A percentile compares a stretch with the other conserved stretches of the same genome.
Evolutionary conservation across 768 basidiomycete genomes (phyloP).

Genomic region (Russula virescens): DNA sequence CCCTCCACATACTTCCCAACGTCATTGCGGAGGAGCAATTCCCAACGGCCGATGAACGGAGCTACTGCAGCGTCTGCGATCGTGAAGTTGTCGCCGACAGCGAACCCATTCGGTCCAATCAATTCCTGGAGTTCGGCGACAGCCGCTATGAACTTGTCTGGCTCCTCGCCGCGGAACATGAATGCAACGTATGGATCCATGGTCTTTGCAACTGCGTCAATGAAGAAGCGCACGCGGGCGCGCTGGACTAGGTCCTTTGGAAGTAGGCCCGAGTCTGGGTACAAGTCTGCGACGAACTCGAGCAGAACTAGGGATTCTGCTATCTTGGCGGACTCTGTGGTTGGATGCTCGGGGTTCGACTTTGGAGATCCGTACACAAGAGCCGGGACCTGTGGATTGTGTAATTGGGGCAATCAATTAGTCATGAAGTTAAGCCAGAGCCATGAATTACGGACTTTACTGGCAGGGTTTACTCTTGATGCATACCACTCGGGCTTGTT

Average conservation of each 20-base stretch:
- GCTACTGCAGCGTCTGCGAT: conserved; percentile 55
- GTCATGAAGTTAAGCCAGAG: too few species aligned
- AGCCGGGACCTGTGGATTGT: conserved; percentile 43
- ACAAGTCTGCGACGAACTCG: conserved; percentile 57
- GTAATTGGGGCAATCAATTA: neutral
- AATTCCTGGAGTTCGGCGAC: conserved; percentile 44
- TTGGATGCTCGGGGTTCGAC: conserved; percentile 46
- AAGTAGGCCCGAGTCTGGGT: conserved; percentile 39
- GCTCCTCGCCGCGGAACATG: conserved; percentile 33
- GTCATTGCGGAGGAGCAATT: conserved; percentile 40
- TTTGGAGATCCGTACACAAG: conserved; percentile 55
- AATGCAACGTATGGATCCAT: conserved; percentile 34
- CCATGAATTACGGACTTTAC: conserved; percentile 41
- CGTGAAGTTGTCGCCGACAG: conserved; percentile 39
- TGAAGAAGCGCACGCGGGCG: conserved; percentile 54
- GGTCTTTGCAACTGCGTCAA: conserved; percentile 44
- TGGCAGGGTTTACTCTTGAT: conserved; percentile 51
- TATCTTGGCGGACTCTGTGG: conserved; percentile 50
- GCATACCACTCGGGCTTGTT: conserved; percentile 68
- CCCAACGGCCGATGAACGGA: conserved; percentile 50
- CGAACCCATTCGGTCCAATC: conserved; percentile 42
- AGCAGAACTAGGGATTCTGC: conserved; percentile 56
- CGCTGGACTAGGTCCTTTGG: conserved; percentile 49
- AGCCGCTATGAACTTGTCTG: conserved; percentile 35
- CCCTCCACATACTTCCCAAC: conserved; percentile 39